Evolutionary conservation across 768 basidiomycete species (phyloP), one percentile per base, ranked within the genome.

Genomic region (Panaeolus cyanescens): DNA sequence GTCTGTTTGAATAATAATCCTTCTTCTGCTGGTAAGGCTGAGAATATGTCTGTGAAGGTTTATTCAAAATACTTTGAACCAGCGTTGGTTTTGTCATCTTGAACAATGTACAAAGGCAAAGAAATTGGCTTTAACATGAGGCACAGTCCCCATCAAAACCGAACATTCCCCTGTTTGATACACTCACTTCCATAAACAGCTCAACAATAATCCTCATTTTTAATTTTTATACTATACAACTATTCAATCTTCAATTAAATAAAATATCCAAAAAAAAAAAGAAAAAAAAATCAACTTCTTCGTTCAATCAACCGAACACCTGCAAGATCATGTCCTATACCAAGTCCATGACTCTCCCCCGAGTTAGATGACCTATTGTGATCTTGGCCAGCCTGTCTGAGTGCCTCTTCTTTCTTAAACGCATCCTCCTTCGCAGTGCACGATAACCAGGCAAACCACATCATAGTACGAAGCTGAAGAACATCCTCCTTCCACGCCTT

Each of bases 401-500:
- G 25, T n/a, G 45, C 45, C 32, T 65, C 62, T 53, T 62, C 61
- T 12, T 65, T 63, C 37, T 45, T 39, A 20, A 67, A 15, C 8
- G 62, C 59, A 20, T 53, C 60, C 64, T 81, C 80, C 61, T 72
- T 77, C 32, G 68, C 74, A 54, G 73, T 72, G 60, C 90, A 90
- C 54, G 89, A 89, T 67, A 91, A 75, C 93, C 93, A 95, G 32
- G 92, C 90, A 68, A 92, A 96, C 91, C 94, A 95, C 86, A 97
- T 90, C 87, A 95, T 95, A 60, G 89, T 92, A 60, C 90, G 83
- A 63, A 97, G 80, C 76, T 96, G 93, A 67, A 98, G 79, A 4
- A 96, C 92, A 70, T 98, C 96, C 71, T 94, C 91, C 74, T 96
- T 95, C 96, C 96, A 98, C 40, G 84, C 89, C 80, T 87, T 87